Conservation (phyloP, 2,329 filamentous ascomycete genomes). For the Xylariales sp. region DNA sequence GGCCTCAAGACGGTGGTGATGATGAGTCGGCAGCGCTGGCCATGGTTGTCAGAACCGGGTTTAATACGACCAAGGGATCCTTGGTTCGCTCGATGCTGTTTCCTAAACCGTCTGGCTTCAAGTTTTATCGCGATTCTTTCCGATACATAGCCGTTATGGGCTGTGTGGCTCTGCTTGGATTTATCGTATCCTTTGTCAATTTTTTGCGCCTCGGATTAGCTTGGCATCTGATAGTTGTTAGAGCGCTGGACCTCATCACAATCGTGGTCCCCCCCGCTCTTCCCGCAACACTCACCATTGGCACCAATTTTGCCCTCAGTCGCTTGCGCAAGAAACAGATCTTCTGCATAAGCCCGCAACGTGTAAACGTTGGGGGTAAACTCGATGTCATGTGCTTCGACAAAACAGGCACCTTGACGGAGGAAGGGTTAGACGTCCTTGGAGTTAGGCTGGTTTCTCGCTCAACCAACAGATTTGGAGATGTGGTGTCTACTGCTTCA, state of each 20-base stretch:
- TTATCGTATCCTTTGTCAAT: constrained; percentile 87
- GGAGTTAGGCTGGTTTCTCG: constrained; percentile 76
- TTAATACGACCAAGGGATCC: constrained; percentile 95
- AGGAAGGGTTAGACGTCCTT: constrained; percentile 91
- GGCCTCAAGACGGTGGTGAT: constrained; percentile 79
- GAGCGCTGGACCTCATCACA: constrained; percentile 91
- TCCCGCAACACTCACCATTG: constrained; percentile 91
- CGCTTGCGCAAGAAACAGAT: constrained; percentile 86
- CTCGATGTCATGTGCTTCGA: constrained; percentile 96
- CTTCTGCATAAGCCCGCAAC: constrained; percentile 95
- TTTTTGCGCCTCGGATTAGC: constrained; percentile 80
- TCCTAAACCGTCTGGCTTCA: constrained; percentile 96
- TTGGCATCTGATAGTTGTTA: constrained; percentile 87
- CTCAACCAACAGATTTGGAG: constrained; percentile 61
- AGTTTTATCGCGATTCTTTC: constrained; percentile 97
- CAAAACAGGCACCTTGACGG: constrained; percentile 96
- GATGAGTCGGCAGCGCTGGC: constrained; percentile 89
- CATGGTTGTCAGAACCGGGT: constrained; percentile 89
- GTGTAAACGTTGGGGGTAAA: constrained; percentile 95
- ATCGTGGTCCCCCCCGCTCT: constrained; percentile 95
- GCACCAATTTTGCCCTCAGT: constrained; percentile 88
- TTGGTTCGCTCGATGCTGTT: constrained; percentile 97
- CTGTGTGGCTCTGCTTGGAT: constrained; percentile 77
- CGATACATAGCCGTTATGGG: constrained; percentile 98
- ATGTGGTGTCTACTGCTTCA: constrained; percentile 64